These are phyloP conservation scores for Pseudonitzschia pungens DNA, from an alignment of 108 stramenopile genomes.

Conservation along the genomic window DNA sequence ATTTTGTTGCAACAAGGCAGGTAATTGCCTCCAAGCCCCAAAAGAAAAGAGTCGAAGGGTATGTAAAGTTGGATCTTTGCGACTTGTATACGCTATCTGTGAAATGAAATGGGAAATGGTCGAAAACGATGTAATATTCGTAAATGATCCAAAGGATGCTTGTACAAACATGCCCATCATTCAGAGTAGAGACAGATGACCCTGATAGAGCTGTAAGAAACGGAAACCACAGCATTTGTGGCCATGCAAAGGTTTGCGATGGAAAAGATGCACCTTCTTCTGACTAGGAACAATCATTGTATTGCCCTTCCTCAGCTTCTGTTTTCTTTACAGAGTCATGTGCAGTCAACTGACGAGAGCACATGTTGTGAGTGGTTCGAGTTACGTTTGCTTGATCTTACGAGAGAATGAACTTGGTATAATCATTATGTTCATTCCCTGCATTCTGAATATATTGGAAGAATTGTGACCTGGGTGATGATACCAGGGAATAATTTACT, in stretches of 20 bases:
- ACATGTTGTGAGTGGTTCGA: too few species aligned
- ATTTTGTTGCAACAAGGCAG: background rate
- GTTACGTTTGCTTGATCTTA: too few species aligned
- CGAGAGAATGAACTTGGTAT: too few species aligned
- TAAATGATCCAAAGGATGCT: slow-evolving; percentile 4
- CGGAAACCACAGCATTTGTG: slow-evolving; percentile 15
- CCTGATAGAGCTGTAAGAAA: background rate
- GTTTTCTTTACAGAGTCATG: too few species aligned
- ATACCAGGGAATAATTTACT: too few species aligned
- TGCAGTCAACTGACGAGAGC: too few species aligned
- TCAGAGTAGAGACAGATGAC: background rate
- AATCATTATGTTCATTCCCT: too few species aligned
- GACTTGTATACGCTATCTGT: slow-evolving; percentile 14
- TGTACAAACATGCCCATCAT: background rate
- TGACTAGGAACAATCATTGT: too few species aligned
- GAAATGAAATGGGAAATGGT: slow-evolving; percentile 16
- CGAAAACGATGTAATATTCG: slow-evolving; percentile 4
- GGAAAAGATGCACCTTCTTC: slow-evolving; percentile 10
- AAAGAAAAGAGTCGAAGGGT: slow-evolving; percentile 2
- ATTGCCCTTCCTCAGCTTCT: too few species aligned
- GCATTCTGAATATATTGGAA: too few species aligned
- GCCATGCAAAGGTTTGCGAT: background rate
- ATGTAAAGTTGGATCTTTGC: slow-evolving; percentile 9
- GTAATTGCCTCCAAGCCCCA: slow-evolving; percentile 1
- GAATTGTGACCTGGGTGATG: too few species aligned